Evolutionary conservation across 106 monocot species (phyloP).

Genomic region (Hemerocallis citrina): DNA sequence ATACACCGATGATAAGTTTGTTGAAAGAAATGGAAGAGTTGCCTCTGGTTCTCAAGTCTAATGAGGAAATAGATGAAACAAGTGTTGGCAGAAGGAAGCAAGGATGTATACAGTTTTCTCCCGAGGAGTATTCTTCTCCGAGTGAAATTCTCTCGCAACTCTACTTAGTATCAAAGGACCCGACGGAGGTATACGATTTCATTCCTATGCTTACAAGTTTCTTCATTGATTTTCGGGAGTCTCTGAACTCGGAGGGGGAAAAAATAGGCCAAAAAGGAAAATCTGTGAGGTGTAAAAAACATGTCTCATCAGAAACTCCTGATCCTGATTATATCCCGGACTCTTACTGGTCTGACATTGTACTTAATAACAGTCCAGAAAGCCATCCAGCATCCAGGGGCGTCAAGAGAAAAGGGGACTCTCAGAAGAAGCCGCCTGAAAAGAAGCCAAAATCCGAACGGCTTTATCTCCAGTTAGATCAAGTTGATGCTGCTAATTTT

Average conservation of each 20-base stretch:
- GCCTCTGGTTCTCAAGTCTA: conserved; percentile 20
- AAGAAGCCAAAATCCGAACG: conserved; percentile 15
- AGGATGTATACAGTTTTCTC: background rate
- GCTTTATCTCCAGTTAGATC: background rate
- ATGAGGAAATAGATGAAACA: conserved; percentile 24
- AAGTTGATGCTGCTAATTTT: background rate
- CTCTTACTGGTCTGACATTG: conserved; percentile 23
- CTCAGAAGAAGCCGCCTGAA: conserved; percentile 14
- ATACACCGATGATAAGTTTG: background rate
- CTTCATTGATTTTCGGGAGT: conserved; percentile 16
- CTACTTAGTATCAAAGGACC: conserved; percentile 16
- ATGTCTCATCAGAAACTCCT: background rate
- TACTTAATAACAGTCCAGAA: conserved; percentile 7
- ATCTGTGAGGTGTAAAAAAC: background rate
- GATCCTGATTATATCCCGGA: conserved; percentile 19
- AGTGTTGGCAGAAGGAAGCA: background rate
- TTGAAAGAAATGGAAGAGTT: conserved; percentile 28
- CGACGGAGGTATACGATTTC: conserved; percentile 9
- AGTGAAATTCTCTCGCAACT: conserved; percentile 48
- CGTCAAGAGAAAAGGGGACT: conserved; percentile 14
- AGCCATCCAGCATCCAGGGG: conserved; percentile 1
- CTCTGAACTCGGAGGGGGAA: background rate
- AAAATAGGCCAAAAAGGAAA: conserved; percentile 26
- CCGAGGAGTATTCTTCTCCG: conserved; percentile 23
- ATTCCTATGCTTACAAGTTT: conserved; percentile 13